Conservation (phyloP, 169 alveolate species). For the Plasmodium fragile region DNA sequence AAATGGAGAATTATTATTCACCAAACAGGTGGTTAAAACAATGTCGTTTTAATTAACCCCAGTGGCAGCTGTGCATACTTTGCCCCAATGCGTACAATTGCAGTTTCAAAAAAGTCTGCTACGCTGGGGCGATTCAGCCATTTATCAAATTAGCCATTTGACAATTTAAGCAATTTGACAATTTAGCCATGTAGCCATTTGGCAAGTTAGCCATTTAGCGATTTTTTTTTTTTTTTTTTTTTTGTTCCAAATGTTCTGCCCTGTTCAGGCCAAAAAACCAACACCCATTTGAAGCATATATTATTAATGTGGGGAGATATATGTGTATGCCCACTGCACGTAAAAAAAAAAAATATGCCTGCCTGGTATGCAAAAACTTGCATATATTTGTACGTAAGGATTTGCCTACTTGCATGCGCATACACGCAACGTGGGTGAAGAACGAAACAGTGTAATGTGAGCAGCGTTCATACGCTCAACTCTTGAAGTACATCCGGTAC, state of each 20-base stretch:
- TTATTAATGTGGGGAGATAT: not conserved
- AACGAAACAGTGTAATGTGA: not conserved
- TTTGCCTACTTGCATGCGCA: not conserved
- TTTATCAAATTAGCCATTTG: not conserved
- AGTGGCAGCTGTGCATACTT: not conserved
- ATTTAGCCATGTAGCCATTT: not conserved
- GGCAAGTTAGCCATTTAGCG: not conserved
- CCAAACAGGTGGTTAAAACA: not conserved
- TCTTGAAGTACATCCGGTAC: not conserved
- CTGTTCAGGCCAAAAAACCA: not conserved
- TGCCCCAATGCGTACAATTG: not conserved
- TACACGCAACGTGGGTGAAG: not conserved
- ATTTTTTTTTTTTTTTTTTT: not conserved
- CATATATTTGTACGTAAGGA: not conserved
- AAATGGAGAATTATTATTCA: not conserved
- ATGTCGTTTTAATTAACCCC: not conserved
- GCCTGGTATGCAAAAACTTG: not conserved
- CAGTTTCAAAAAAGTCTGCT: not conserved
- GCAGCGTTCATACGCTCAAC: not conserved
- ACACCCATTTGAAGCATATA: not conserved
- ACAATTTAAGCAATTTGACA: not conserved
- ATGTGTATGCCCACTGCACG: not conserved
- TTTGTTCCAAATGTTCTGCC: not conserved
- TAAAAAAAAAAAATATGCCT: not conserved
- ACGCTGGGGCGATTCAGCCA: not conserved